These are phyloP conservation scores for Linderniella brevidens DNA, from an alignment of 257 asterid genomes.

Conservation along the genomic window DNA sequence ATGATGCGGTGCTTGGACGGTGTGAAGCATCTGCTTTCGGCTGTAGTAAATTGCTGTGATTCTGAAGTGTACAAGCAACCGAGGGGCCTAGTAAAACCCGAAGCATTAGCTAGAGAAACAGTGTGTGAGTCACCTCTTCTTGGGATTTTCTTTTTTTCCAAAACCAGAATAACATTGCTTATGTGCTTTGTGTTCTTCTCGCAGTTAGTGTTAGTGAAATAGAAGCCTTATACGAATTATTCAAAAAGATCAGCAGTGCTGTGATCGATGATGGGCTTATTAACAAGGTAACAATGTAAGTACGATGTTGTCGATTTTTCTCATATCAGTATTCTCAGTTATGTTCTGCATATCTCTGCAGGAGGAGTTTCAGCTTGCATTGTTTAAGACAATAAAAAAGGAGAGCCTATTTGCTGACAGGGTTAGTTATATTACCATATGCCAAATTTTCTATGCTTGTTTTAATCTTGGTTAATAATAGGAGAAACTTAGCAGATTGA, in stretches of 20 bases:
- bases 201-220: slow-evolving; percentile 68
- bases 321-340: neutral
- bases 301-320: neutral
- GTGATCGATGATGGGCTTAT: slow-evolving; percentile 64
- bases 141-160: neutral
- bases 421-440: slow-evolving; percentile 21
- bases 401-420: slow-evolving; percentile 61
- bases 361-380: slow-evolving; percentile 73
- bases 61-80: slow-evolving; percentile 33
- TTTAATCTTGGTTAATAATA: neutral
- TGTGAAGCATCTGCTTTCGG: slow-evolving; percentile 24
- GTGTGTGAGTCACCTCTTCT: slow-evolving; percentile 17
- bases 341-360: slow-evolving; percentile 6
- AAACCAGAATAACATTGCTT: no score
- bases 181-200: neutral
- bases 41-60: slow-evolving; percentile 30
- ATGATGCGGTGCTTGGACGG: slow-evolving; percentile 41
- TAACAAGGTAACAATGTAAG: slow-evolving; percentile 29
- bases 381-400: slow-evolving; percentile 48
- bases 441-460: neutral
- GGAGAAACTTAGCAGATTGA: neutral
- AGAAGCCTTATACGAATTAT: slow-evolving; percentile 58
- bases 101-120: slow-evolving; percentile 36
- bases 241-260: slow-evolving; percentile 56
- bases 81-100: slow-evolving; percentile 32